Evolutionary conservation across 73 alveolate genomes (phyloP).

Genomic region (Tetrahymena malaccensis): DNA sequence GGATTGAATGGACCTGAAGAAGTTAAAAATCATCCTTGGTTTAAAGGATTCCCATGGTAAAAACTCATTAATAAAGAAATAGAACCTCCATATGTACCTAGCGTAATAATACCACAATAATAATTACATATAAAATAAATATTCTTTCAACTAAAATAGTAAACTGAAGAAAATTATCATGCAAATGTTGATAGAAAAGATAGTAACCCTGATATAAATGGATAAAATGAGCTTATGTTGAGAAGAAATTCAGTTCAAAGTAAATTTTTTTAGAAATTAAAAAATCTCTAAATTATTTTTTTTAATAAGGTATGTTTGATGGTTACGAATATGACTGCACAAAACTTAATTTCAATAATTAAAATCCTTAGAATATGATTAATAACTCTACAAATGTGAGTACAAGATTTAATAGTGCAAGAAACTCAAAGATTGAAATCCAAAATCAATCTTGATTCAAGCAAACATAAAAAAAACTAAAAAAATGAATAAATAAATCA

Average conservation of each 20-base stretch:
- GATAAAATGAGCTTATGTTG: conserved; percentile 32
- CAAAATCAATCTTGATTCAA: background rate
- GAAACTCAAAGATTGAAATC: background rate
- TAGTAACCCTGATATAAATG: conserved; percentile 17
- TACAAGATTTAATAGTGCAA: background rate
- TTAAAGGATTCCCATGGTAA: conserved; percentile 74
- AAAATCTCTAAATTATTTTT: background rate
- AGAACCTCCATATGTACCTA: conserved; percentile 74
- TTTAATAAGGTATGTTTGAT: background rate
- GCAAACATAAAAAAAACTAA: background rate
- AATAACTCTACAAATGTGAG: background rate
- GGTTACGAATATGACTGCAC: background rate
- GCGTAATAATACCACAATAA: background rate
- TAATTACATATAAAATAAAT: background rate
- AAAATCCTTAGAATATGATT: background rate
- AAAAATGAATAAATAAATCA: background rate
- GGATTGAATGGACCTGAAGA: conserved; percentile 79
- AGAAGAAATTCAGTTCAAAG: conserved; percentile 52
- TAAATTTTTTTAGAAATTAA: background rate
- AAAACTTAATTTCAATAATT: background rate
- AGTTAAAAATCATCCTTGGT: conserved; percentile 82
- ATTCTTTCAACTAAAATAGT: background rate
- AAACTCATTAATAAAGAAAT: conserved; percentile 69
- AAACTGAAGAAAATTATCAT: conserved; percentile 3
- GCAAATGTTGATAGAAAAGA: conserved; percentile 26